Base-by-base conservation (phyloP, 2,329 filamentous ascomycete genomes). In the Lachnellula suecica region DNA sequence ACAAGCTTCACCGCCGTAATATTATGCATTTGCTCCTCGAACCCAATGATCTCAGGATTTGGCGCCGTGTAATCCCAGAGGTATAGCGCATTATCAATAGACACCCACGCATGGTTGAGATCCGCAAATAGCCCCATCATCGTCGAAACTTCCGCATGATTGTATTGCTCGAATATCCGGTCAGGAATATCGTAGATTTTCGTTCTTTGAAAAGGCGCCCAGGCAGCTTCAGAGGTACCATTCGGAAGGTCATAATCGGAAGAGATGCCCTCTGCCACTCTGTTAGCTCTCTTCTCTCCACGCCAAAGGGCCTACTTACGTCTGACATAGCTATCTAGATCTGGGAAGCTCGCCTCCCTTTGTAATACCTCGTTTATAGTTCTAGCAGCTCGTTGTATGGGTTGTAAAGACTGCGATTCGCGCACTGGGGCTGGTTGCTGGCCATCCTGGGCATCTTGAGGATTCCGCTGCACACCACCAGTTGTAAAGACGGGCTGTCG, bases 61-160 rank as follows among this genome's bases (percentile, higher is more conserved):
- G 89, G 85, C 68, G 91, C 83, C 6, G 91, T 96, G 70, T 97
- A 99, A 72, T 99, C 93, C 95, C 95, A 99, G 15, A 99, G 79
- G 68, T 97, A 99, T 41, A 99, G 78, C 57, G 90, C 89, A 73
- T 96, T 97, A 74, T 99, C 94, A 68, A 99, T 94, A 22, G 89
- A 84, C 50, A 96, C 89, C 89, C 92, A 99, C 25, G 93, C 94
- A 71, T 97, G 91, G 65, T 93, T 92, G 65, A 99, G 81, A 71
- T 95, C 89, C 17, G 94, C 89, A 70, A 99, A 97, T 29, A 99
- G 77, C 9, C 95, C 95, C 88, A 99, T 96, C 65, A 84, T 83
- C n/a, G 92, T 96, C 53, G 88, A 87, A 22, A 97, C 84, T 67
- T 96, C 86, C 52, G 89, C 88, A 47, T 83, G 79, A 63, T 99